phyloP scores from a whole-genome alignment of 495 filamentous ascomycete species.

The Hyaloscypha bicolor region DNA sequence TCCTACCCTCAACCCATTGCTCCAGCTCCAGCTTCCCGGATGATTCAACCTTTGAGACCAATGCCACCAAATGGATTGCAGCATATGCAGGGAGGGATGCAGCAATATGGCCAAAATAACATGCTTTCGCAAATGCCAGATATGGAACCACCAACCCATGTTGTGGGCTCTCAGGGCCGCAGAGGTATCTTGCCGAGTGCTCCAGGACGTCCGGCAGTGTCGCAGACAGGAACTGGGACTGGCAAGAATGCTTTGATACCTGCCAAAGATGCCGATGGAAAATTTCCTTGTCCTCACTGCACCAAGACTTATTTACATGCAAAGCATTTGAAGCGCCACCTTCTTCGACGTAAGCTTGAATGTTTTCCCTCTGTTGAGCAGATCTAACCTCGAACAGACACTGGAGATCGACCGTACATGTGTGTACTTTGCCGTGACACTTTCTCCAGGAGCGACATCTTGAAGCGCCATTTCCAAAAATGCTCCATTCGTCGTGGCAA shows the following conservation, averaged over 20 bases:
- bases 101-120: constrained; percentile 47
- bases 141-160: constrained; percentile 73
- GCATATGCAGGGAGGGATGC: constrained; percentile 46
- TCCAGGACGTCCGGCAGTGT: constrained; percentile 72
- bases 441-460: constrained; percentile 97
- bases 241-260: constrained; percentile 81
- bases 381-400: constrained; percentile 60
- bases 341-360: constrained; percentile 82
- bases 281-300: constrained; percentile 96
- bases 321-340: constrained; percentile 95
- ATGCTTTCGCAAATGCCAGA: constrained; percentile 39
- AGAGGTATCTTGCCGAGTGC: constrained; percentile 89
- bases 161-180: constrained; percentile 89
- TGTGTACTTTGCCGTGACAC: constrained; percentile 96
- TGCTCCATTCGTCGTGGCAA: constrained; percentile 94
- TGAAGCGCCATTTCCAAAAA: constrained; percentile 98
- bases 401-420: constrained; percentile 94
- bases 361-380: constrained; percentile 13
- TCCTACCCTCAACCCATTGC: constrained; percentile 73
- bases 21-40: constrained; percentile 60
- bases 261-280: constrained; percentile 91
- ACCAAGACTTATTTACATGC: constrained; percentile 97
- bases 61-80: constrained; percentile 63
- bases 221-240: constrained; percentile 57
- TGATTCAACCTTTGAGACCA: constrained; percentile 52